These are phyloP conservation scores for Mycena vitilis DNA, from an alignment of 768 basidiomycete genomes.

Conservation along the genomic window DNA sequence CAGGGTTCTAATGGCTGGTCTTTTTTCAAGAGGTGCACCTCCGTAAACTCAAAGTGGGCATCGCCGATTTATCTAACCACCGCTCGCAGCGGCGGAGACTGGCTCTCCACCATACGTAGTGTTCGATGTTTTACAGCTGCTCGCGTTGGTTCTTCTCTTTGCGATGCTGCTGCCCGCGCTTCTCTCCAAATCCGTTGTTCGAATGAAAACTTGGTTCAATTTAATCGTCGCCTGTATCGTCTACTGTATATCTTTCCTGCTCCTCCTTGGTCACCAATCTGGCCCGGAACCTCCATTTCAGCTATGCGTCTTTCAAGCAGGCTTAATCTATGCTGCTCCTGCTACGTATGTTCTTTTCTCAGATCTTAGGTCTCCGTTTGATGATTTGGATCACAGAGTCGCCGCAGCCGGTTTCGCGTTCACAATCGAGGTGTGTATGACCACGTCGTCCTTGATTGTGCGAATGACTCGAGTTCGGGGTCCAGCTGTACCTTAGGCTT, in stretches of 20 bases:
- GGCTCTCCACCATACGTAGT: conserved; percentile 19
- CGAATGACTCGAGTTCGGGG: neutral
- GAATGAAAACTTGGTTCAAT: conserved; percentile 31
- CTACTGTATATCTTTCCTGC: conserved; percentile 22
- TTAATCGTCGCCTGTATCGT: conserved; percentile 21
- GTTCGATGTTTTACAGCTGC: conserved; percentile 20
- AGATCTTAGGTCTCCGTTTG: neutral
- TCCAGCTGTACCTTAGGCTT: conserved; percentile 19
- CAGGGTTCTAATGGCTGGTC: neutral
- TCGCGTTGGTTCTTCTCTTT: conserved; percentile 18
- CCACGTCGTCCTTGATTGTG: too few species aligned
- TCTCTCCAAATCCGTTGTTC: conserved; percentile 16
- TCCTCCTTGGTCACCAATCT: conserved; percentile 28
- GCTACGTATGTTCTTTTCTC: neutral
- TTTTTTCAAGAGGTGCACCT: neutral
- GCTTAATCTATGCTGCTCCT: conserved; percentile 33
- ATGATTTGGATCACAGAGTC: neutral
- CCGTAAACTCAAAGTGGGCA: neutral
- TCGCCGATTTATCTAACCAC: neutral
- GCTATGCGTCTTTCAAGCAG: conserved; percentile 31
- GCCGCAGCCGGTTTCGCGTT: conserved; percentile 11
- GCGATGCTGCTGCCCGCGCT: conserved; percentile 22
- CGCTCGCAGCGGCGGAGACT: conserved; percentile 4
- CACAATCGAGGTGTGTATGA: conserved; percentile 4
- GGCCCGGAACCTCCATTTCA: conserved; percentile 22